Evolutionary conservation across 129 eudicot genomes (phyloP).

Genomic region (Chrysanthemum seticuspe): DNA sequence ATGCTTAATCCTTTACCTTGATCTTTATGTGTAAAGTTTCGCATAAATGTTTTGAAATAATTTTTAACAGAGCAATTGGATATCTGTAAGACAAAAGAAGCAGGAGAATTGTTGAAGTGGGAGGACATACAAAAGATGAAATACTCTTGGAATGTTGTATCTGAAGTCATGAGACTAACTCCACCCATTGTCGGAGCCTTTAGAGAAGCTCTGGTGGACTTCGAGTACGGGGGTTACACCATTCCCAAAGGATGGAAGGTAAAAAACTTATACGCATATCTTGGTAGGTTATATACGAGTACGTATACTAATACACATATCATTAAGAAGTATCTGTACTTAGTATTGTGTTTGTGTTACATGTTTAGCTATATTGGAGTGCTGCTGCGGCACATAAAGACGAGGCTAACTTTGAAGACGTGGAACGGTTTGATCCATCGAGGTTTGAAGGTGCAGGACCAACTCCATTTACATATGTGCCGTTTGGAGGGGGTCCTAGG

Average conservation of each 20-base stretch:
- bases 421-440: slow-evolving; percentile 45
- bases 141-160: slow-evolving; percentile 71
- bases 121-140: slow-evolving; percentile 67
- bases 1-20: background rate
- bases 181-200: slow-evolving; percentile 51
- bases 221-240: slow-evolving; percentile 51
- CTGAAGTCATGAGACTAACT: slow-evolving; percentile 50
- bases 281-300: background rate
- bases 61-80: slow-evolving; percentile 42
- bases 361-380: slow-evolving; percentile 43
- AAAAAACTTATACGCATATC: background rate
- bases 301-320: too few species aligned
- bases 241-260: slow-evolving; percentile 87
- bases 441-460: slow-evolving; percentile 66
- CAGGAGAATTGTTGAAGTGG: slow-evolving; percentile 45
- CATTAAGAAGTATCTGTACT: background rate
- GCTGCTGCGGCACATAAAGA: slow-evolving; percentile 32
- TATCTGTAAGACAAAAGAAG: slow-evolving; percentile 41
- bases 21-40: too few species aligned
- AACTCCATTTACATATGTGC: slow-evolving; percentile 46
- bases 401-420: slow-evolving; percentile 27
- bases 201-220: slow-evolving; percentile 57
- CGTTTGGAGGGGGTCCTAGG: slow-evolving; percentile 76
- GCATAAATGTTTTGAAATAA: background rate
- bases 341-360: background rate